Base-by-base conservation (phyloP, 306 rosid genomes). In the Castanea crenata region DNA sequence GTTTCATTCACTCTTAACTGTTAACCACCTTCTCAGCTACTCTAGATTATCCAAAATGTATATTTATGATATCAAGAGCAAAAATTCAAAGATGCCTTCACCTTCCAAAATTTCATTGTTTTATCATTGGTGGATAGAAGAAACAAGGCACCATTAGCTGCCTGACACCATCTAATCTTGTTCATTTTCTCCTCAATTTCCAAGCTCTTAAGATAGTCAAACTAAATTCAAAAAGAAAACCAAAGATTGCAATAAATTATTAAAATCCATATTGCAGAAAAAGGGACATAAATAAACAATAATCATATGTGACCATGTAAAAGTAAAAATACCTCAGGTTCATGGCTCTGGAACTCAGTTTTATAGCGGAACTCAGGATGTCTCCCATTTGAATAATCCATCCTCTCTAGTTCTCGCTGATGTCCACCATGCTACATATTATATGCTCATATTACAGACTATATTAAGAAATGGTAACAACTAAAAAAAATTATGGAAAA, bases 81-180 rank as follows among this genome's bases (percentile, higher is more conserved):
- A 20, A 29, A 57, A 69, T 55, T 78, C 34, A 71, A 44, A 78
- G 57, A 59, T 1, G 38, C 19, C 44, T 62, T 73, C 82, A 91
- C 95, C 95, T 91, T 91, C 95, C 95, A 91, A 71, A 81, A 89
- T 70, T 91, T 91, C 72, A 91, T 91, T 72, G 95, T 91, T 85
- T 91, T 89, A 80, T 91, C 95, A 73, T 91, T 91, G 20, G 95
- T 78, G 2, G 95, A 91, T 59, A 91, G 88, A 83, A 91, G 89
- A 85, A 89, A 91, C 57, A 89, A 59, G 9, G 92, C 91, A 69
- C 92, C 90, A 44, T 89, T 91, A 69, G 95, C 91, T 52, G 90
- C 74, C 61, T 91, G 92, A 83, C 91, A 89, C 95, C 95, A 91
- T 79, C 91, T 77, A 54, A 91, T 88, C 83, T 91, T 91, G 84